These are phyloP conservation scores for Zymoseptoria passerinii DNA, from an alignment of 2,329 filamentous ascomycete species.

Conservation along the genomic window DNA sequence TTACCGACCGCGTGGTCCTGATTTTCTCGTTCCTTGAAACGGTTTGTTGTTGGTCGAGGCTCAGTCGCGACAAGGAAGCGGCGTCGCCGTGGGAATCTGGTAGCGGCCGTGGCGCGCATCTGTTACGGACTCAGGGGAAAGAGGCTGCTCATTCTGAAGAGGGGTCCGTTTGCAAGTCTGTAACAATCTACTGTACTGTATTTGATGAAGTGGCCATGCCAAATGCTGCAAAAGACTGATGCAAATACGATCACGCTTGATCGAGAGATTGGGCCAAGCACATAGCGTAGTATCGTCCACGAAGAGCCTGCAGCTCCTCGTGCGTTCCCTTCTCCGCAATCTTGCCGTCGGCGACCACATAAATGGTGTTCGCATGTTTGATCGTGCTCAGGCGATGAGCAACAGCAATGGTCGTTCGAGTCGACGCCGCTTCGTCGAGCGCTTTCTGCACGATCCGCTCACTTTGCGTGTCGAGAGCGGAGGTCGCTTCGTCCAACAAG, in stretches of 20 bases:
- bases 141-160: neutral
- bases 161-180: neutral
- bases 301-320: conserved; percentile 31
- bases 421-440: conserved; percentile 46
- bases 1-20: neutral
- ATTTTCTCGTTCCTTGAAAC: neutral
- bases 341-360: conserved; percentile 32
- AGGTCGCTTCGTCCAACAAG: conserved; percentile 53
- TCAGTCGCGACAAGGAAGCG: neutral
- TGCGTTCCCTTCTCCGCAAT: conserved; percentile 35
- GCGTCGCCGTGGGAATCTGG: neutral
- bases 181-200: neutral
- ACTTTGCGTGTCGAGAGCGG: conserved; percentile 54
- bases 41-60: neutral
- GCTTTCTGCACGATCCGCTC: conserved; percentile 61
- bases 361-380: conserved; percentile 33
- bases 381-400: conserved; percentile 36
- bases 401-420: conserved; percentile 35
- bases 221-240: neutral
- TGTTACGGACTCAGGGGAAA: neutral
- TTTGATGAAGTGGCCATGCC: neutral
- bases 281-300: conserved; percentile 39
- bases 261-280: conserved; percentile 37
- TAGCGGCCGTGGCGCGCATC: neutral
- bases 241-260: conserved; percentile 11